These are phyloP conservation scores for Aphanomyces euteiches DNA, from an alignment of 352 stramenopile species.

Conservation along the genomic window DNA sequence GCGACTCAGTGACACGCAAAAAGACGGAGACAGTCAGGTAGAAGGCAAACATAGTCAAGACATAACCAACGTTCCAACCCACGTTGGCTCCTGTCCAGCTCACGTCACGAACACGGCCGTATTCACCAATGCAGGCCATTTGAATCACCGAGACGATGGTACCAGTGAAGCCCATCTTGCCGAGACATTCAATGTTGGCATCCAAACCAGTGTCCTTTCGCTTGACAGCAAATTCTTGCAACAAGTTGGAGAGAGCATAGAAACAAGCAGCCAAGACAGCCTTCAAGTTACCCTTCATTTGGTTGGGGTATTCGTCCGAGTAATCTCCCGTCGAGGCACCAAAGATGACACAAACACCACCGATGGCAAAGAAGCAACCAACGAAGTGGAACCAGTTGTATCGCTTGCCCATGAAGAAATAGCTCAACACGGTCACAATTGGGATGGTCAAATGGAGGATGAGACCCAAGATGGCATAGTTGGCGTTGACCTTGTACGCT, in stretches of 20 bases:
- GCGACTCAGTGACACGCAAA: conserved; percentile 56
- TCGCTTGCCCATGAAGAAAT: conserved; percentile 62
- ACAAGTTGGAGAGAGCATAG: conserved; percentile 69
- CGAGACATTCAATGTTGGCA: conserved; percentile 59
- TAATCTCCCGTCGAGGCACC: conserved; percentile 36
- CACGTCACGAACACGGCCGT: conserved; percentile 45
- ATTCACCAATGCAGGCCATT: conserved; percentile 46
- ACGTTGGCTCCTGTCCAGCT: conserved; percentile 51
- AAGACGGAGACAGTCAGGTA: conserved; percentile 66
- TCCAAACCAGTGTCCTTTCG: conserved; percentile 42
- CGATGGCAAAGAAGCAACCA: conserved; percentile 46
- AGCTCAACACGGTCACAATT: conserved; percentile 64
- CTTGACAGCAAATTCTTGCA: conserved; percentile 72
- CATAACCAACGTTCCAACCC: conserved; percentile 61
- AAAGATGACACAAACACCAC: conserved; percentile 61
- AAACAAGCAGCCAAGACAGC: conserved; percentile 54
- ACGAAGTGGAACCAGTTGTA: conserved; percentile 60
- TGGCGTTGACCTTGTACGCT: conserved; percentile 60
- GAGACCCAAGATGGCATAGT: conserved; percentile 62
- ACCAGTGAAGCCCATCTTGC: conserved; percentile 55
- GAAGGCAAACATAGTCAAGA: conserved; percentile 57
- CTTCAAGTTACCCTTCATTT: conserved; percentile 58
- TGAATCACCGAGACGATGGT: conserved; percentile 56
- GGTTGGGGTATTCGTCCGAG: conserved; percentile 26
- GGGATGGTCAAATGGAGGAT: conserved; percentile 70